Base-by-base conservation (phyloP, 164 flowering plant genomes). In the Hamamelis virginiana region DNA sequence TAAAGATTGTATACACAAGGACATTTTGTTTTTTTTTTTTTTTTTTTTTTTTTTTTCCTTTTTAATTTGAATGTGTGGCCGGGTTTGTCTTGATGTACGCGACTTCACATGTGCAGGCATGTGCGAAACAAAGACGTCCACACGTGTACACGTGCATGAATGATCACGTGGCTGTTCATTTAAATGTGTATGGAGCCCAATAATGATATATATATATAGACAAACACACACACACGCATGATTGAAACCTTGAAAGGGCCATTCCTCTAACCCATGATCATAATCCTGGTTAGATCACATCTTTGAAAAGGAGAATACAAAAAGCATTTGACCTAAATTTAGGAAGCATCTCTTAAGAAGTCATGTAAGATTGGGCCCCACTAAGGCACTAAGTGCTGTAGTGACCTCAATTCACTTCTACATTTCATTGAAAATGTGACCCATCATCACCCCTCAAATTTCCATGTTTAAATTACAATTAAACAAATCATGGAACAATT, bases 321-420 rank as follows among this genome's bases (percentile, higher is more conserved):
- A 41, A 59, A 28, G 47, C 5, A 48, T 50, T 59, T 66, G 65
- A 66, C 69, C 69, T 59, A 51, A 58, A 59, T 44, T 65, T 33
- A 22, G 48, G 55, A 28, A 26, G 22, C 2, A 11, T 62, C 6
- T 46, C 68, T 64, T 55, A 9, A 27, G 28, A 56, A 48, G 57
- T 64, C 74, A 63, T 63, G 41, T 56, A 55, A 45, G 21, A 8
- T 63, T 56, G 61, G 76, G 15, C 68, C 76, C 76, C 64, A 45
- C 63, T 25, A 71, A 71, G n/a, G n/a, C n/a, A n/a, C n/a, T n/a
- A n/a, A n/a, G n/a, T n/a, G n/a, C n/a, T n/a, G 68, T 46, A 46
- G 68, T 57, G 74, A 57, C 56, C 55, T 45, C 45, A 44, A 53
- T 21, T 64, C 74, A 26, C 62, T 56, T 63, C 45, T 47, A 27